These are phyloP conservation scores for Punica granatum DNA, from an alignment of 345 rosid species.

Conservation along the genomic window DNA sequence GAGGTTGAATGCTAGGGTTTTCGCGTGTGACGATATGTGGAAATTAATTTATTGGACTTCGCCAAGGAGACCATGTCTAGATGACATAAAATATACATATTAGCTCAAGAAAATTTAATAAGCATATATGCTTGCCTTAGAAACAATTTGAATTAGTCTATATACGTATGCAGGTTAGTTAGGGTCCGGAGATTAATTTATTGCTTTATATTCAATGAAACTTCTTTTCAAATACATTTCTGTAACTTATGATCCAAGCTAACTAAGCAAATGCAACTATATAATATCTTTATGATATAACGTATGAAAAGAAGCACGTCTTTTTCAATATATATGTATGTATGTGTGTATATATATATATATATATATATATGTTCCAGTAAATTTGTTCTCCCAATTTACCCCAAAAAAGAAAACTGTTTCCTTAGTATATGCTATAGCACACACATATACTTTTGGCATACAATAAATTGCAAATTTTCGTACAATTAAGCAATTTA, in stretches of 20 bases:
- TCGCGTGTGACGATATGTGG: not conserved
- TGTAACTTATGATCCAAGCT: not conserved
- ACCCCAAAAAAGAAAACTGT: no score
- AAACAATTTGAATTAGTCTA: not conserved
- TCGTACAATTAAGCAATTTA: no score
- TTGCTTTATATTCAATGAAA: not conserved
- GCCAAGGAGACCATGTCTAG: constrained; percentile 1
- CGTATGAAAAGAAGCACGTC: no score
- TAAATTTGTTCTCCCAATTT: no score
- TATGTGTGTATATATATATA: no score
- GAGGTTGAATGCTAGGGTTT: not conserved
- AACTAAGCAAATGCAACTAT: not conserved
- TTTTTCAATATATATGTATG: no score
- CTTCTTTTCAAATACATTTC: not conserved
- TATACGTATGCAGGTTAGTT: not conserved
- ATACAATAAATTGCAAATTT: no score
- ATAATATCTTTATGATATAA: no score
- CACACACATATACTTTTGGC: no score
- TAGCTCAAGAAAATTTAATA: not conserved
- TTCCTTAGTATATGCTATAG: no score
- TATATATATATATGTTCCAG: no score
- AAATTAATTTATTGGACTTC: not conserved
- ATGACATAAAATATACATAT: not conserved
- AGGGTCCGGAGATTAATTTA: not conserved
- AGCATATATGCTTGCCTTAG: not conserved